Conservation (phyloP, 305 asterid genomes). For the Andrographis paniculata region DNA sequence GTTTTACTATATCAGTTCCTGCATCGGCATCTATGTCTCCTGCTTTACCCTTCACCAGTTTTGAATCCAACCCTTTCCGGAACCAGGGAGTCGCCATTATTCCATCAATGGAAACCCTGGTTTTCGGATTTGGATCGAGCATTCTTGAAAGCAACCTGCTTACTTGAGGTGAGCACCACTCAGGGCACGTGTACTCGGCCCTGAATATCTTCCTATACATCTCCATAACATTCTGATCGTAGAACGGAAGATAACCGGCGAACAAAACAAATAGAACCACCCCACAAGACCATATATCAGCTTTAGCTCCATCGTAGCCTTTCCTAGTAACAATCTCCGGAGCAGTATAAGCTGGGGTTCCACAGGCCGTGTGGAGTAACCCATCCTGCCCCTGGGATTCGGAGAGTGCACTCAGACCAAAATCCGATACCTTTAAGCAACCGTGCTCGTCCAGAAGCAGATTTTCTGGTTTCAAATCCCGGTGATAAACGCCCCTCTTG, state of each 20-base stretch:
- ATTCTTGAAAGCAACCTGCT: slow-evolving; percentile 26
- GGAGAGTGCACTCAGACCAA: slow-evolving; percentile 9
- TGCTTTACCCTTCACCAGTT: neutral
- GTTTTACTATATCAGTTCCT: neutral
- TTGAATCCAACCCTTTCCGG: slow-evolving; percentile 22
- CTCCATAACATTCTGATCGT: slow-evolving; percentile 28
- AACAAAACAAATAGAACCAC: slow-evolving; percentile 2
- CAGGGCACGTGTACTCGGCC: slow-evolving; percentile 32
- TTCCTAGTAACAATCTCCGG: slow-evolving; percentile 1
- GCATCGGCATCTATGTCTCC: neutral
- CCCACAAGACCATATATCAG: slow-evolving; percentile 12
- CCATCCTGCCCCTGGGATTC: slow-evolving; percentile 8
- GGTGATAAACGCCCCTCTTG: slow-evolving; percentile 7
- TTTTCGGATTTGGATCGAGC: slow-evolving; percentile 33
- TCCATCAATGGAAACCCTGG: slow-evolving; percentile 26
- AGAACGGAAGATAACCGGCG: slow-evolving; percentile 6
- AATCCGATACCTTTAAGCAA: slow-evolving; percentile 1
- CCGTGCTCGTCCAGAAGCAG: slow-evolving; percentile 1
- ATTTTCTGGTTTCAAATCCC: slow-evolving; percentile 11
- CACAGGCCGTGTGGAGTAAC: slow-evolving; percentile 10
- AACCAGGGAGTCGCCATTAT: slow-evolving; percentile 35
- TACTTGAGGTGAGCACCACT: slow-evolving; percentile 29
- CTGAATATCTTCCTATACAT: slow-evolving; percentile 32
- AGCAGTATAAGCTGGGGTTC: slow-evolving; percentile 11
- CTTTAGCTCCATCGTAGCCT: slow-evolving; percentile 12